Evolutionary conservation across 139 green algal species (phyloP).

Genomic region (Bryopsis sp.): DNA sequence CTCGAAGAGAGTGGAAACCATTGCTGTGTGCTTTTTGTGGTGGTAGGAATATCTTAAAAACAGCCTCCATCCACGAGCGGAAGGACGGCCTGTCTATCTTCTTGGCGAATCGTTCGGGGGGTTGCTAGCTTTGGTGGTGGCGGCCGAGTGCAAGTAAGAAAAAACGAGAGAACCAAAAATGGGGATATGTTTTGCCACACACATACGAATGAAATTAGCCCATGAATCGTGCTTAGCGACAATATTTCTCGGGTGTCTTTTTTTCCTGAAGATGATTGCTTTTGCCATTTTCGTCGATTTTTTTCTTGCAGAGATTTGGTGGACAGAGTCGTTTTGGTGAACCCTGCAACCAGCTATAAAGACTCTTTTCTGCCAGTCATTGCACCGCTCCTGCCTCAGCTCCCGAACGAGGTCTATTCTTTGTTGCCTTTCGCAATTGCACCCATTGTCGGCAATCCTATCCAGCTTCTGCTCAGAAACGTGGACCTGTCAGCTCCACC

Average conservation of each 20-base stretch:
- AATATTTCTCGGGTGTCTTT: background rate
- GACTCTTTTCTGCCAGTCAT: slow-evolving; percentile 40
- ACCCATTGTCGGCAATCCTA: slow-evolving; percentile 21
- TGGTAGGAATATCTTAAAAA: slow-evolving; percentile 1
- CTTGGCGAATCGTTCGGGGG: slow-evolving; percentile 24
- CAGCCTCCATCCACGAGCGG: background rate
- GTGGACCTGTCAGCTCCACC: background rate
- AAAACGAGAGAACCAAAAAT: too few species aligned
- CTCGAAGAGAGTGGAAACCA: background rate
- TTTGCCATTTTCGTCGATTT: background rate
- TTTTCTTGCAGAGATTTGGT: slow-evolving; percentile 20
- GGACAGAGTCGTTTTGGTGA: slow-evolving; percentile 48
- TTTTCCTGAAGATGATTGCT: background rate
- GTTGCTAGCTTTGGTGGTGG: slow-evolving; percentile 18
- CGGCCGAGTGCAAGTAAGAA: background rate
- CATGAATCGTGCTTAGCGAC: background rate
- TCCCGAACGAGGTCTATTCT: slow-evolving; percentile 33
- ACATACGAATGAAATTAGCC: background rate
- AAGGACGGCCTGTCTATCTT: slow-evolving; percentile 20
- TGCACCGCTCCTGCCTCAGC: slow-evolving; percentile 35
- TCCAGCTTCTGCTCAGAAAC: slow-evolving; percentile 1
- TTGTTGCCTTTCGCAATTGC: slow-evolving; percentile 42
- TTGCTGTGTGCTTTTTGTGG: slow-evolving; percentile 10
- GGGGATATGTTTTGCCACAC: too few species aligned
- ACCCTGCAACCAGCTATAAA: slow-evolving; percentile 56